These are phyloP conservation scores for Podosphaera xanthii DNA, from an alignment of 2,329 filamentous ascomycete species.

Conservation along the genomic window DNA sequence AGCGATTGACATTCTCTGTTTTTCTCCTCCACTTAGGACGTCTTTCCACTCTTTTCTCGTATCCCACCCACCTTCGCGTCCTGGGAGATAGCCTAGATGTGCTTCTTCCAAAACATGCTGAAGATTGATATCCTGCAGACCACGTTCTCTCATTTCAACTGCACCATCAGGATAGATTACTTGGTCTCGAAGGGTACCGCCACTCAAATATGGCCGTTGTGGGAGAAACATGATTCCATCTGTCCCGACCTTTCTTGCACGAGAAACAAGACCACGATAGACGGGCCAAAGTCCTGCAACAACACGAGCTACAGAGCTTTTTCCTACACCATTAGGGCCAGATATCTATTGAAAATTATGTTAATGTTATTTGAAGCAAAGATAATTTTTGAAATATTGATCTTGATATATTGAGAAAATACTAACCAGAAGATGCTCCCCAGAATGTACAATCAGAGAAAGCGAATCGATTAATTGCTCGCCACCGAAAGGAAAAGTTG, in stretches of 20 bases:
- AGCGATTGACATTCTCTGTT: conserved; percentile 84
- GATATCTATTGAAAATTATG: conserved; percentile 36
- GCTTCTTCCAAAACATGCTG: conserved; percentile 61
- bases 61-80: conserved; percentile 90
- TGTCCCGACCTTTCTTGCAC: conserved; percentile 55
- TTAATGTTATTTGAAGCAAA: no score
- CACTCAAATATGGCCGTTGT: conserved; percentile 75
- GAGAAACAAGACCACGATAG: conserved; percentile 76
- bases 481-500: conserved; percentile 69
- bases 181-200: conserved; percentile 84
- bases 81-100: conserved; percentile 66
- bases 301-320: conserved; percentile 68
- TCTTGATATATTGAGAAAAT: background rate
- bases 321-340: conserved; percentile 83
- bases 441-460: conserved; percentile 69
- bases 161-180: conserved; percentile 95
- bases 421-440: conserved; percentile 62
- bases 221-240: conserved; percentile 98
- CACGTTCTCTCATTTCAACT: conserved; percentile 70
- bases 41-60: conserved; percentile 97
- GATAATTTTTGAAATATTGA: no score
- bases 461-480: conserved; percentile 78
- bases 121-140: conserved; percentile 57
- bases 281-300: conserved; percentile 89
- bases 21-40: conserved; percentile 88